phyloP scores from a whole-genome alignment of 192 early-diverging fungal species.

The Podila verticillata region DNA sequence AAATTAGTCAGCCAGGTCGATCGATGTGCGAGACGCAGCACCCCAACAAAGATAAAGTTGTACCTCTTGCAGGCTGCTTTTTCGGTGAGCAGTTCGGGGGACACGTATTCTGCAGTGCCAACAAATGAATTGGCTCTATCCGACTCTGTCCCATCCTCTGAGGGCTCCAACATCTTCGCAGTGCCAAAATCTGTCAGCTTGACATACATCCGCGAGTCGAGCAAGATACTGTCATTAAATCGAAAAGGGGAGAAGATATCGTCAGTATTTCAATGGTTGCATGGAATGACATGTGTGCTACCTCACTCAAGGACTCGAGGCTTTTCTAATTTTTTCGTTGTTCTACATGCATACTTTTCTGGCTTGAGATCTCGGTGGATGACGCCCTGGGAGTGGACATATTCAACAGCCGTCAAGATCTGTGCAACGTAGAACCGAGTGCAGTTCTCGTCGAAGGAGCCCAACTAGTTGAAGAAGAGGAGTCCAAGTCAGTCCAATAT shows the following conservation, averaged over 20 bases:
- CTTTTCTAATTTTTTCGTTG: no score
- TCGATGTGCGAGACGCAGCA: conserved; percentile 2
- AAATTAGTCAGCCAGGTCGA: neutral
- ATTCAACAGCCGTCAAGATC: conserved; percentile 85
- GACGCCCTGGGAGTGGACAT: conserved; percentile 86
- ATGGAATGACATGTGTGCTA: neutral
- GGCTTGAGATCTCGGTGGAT: conserved; percentile 98
- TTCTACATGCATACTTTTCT: conserved; percentile 71
- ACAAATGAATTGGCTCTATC: conserved; percentile 90
- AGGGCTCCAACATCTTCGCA: conserved; percentile 77
- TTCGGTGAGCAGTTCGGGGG: conserved; percentile 94
- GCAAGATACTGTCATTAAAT: conserved; percentile 72
- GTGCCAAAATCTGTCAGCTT: conserved; percentile 97
- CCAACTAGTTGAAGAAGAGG: conserved; percentile 60
- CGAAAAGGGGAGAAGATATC: neutral
- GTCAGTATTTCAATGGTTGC: neutral
- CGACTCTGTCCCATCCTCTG: conserved; percentile 52
- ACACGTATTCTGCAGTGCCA: conserved; percentile 99
- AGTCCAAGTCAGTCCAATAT: no score
- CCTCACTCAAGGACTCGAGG: neutral
- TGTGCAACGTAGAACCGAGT: conserved; percentile 90
- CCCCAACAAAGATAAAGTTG: neutral
- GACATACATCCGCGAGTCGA: conserved; percentile 91
- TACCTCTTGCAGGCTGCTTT: conserved; percentile 81
- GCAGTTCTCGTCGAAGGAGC: conserved; percentile 74